Percentiles rank a stretch among this genome's conserved stretches.
Evolutionary conservation across 441 rosid genomes (phyloP).

Genomic region (Kokia cookei): DNA sequence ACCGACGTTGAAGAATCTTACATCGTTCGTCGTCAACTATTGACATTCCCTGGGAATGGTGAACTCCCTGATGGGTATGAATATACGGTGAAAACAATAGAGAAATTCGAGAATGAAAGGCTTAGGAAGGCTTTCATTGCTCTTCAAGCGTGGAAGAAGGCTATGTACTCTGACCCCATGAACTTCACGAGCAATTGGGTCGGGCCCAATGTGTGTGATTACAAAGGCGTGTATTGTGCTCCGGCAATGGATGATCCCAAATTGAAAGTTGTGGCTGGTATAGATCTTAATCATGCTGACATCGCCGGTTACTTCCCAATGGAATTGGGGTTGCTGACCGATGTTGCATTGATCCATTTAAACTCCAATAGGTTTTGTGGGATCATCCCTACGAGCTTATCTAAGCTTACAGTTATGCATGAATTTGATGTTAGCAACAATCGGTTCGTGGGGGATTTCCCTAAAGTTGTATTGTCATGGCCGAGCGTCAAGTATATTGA

Average conservation of each 20-base stretch:
- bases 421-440: conserved; percentile 91
- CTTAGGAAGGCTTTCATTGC: conserved; percentile 62
- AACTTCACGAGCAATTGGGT: conserved; percentile 61
- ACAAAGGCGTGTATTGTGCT: conserved; percentile 70
- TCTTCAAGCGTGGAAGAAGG: conserved; percentile 77
- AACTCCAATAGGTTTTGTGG: conserved; percentile 86
- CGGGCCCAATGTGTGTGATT: conserved; percentile 60
- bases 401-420: conserved; percentile 43
- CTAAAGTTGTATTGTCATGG: conserved; percentile 46
- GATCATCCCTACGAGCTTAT: conserved; percentile 53
- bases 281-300: conserved; percentile 79
- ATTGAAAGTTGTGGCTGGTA: conserved; percentile 48
- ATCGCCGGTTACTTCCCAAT: conserved; percentile 78
- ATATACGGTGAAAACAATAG: conserved; percentile 25
- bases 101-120: conserved; percentile 46
- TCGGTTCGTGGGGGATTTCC: conserved; percentile 78
- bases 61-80: conserved; percentile 34
- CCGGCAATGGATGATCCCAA: conserved; percentile 49
- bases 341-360: conserved; percentile 59
- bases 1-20: conserved; percentile 33
- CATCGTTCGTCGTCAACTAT: conserved; percentile 58
- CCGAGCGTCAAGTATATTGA: conserved; percentile 48
- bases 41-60: conserved; percentile 31
- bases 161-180: conserved; percentile 64
- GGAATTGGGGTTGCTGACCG: conserved; percentile 70